Evolutionary conservation across 805 yeast species (phyloP).

Genomic region (Candida methanosorbosa): DNA sequence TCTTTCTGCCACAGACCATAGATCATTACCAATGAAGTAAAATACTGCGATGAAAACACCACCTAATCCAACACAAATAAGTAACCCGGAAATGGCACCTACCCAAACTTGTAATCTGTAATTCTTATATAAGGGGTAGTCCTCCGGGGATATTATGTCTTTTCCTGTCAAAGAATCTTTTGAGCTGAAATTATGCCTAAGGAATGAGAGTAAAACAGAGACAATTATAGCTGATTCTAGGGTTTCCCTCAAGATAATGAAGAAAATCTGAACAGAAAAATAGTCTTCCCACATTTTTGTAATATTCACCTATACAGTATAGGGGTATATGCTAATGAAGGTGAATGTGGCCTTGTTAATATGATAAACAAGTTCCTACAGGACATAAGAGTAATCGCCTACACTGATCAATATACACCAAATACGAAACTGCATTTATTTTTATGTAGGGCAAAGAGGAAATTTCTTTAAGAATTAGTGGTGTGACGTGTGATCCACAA

Average conservation of each 20-base stretch:
- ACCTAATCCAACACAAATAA: slow-evolving; percentile 66
- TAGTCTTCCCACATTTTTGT: slow-evolving; percentile 31
- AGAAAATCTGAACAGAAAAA: slow-evolving; percentile 67
- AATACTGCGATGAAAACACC: slow-evolving; percentile 60
- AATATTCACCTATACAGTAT: too few species aligned
- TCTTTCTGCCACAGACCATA: slow-evolving; percentile 84
- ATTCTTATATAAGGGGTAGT: slow-evolving; percentile 25
- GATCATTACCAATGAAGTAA: slow-evolving; percentile 70
- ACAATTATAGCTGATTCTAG: slow-evolving; percentile 70
- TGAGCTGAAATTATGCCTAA: slow-evolving; percentile 47
- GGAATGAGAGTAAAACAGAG: slow-evolving; percentile 63
- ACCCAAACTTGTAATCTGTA: slow-evolving; percentile 69
- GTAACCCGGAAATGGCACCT: slow-evolving; percentile 69
- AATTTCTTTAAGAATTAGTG: too few species aligned
- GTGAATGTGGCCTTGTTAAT: too few species aligned
- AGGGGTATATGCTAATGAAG: too few species aligned
- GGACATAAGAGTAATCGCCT: too few species aligned
- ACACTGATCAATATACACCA: too few species aligned
- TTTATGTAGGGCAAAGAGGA: too few species aligned
- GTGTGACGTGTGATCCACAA: too few species aligned
- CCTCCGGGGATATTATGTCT: slow-evolving; percentile 19
- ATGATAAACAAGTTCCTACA: too few species aligned
- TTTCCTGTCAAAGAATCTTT: slow-evolving; percentile 20
- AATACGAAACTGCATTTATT: too few species aligned
- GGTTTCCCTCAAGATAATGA: slow-evolving; percentile 66